Evolutionary conservation across 306 rosid species (phyloP).

Genomic region (Cyamopsis tetragonoloba): DNA sequence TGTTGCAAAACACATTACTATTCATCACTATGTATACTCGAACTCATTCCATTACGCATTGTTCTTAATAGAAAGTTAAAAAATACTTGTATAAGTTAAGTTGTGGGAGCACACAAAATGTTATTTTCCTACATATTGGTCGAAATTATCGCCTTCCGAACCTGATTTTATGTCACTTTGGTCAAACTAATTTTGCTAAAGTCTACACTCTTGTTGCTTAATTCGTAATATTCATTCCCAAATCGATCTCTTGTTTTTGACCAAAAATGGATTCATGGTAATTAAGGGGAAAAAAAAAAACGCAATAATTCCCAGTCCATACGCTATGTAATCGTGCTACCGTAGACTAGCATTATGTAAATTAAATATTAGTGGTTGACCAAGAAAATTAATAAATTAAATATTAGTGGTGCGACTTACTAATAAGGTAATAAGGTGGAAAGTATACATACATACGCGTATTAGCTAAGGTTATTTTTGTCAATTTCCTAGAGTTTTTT

Average conservation of each 20-base stretch:
- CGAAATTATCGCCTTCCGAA: background rate
- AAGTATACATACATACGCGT: too few species aligned
- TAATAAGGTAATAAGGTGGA: background rate
- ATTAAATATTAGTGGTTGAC: background rate
- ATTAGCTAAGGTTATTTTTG: too few species aligned
- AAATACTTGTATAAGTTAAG: background rate
- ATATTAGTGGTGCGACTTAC: background rate
- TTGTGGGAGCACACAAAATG: background rate
- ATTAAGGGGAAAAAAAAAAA: background rate
- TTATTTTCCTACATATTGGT: background rate
- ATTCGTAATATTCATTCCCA: background rate
- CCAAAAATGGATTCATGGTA: background rate
- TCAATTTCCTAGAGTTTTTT: too few species aligned
- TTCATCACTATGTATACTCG: background rate
- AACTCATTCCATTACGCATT: background rate
- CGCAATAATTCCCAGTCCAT: background rate
- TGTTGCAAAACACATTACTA: too few species aligned
- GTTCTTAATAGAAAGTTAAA: background rate
- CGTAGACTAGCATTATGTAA: background rate
- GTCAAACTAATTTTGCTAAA: slow-evolving; percentile 19
- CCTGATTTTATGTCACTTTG: background rate
- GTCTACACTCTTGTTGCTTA: background rate
- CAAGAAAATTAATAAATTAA: background rate
- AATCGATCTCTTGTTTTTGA: background rate
- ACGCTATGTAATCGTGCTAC: background rate